Evolutionary conservation across 371 early-diverging fungal species (phyloP).

Genomic region (Rhizopus stolonifer): DNA sequence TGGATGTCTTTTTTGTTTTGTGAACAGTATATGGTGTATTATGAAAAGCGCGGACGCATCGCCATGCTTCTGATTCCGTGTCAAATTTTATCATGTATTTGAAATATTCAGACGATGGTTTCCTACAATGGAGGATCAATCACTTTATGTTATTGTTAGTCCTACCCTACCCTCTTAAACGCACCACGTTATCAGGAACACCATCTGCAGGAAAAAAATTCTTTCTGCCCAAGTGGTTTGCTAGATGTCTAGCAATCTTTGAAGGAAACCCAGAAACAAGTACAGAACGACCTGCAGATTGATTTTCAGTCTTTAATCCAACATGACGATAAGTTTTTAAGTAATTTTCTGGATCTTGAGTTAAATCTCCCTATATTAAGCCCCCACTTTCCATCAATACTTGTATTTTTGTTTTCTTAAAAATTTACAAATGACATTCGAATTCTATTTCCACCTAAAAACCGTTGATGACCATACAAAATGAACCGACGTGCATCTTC

Average conservation of each 20-base stretch:
- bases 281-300: conserved; percentile 41
- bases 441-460: conserved; percentile 38
- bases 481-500: conserved; percentile 37
- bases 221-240: conserved; percentile 35
- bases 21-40: conserved; percentile 31
- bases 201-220: conserved; percentile 40
- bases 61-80: conserved; percentile 52
- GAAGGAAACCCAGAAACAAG: conserved; percentile 34
- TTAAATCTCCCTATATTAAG: no score
- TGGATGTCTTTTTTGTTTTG: conserved; percentile 13
- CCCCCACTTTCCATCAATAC: no score
- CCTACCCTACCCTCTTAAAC: conserved; percentile 36
- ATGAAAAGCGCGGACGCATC: conserved; percentile 49
- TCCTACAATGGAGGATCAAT: conserved; percentile 18
- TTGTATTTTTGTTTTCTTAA: no score
- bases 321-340: conserved; percentile 25
- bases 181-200: conserved; percentile 34
- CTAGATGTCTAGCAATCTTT: conserved; percentile 28
- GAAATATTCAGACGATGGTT: conserved; percentile 28
- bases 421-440: conserved; percentile 34
- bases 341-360: not conserved
- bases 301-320: conserved; percentile 23
- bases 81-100: conserved; percentile 49
- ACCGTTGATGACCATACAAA: conserved; percentile 37
- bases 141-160: not conserved